Evolutionary conservation across 257 asterid genomes (phyloP), one percentile per base, ranked within the genome.

Genomic region (Nyctanthes arbortristis): DNA sequence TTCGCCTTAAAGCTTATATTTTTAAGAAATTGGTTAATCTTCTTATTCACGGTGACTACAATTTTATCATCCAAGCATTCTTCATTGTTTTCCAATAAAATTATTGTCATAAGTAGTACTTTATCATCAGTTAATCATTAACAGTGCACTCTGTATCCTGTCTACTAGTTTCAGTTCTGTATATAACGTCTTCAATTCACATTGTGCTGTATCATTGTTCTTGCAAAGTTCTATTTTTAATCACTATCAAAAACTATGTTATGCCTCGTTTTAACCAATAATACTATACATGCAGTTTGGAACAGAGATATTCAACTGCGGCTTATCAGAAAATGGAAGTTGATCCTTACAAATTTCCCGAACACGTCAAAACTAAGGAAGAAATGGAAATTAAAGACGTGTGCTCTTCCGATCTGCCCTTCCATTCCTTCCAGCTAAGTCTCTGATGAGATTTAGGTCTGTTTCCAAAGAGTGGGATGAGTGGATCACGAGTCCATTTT

Each of bases 361-460:
- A 14, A 45, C 34, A 52, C 29, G 37, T 49, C 76, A 39, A 37
- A 40, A 5, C 22, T 14, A 67, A 14, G 54, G 27, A 7, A 55
- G 7, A 29, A 37, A 55, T 54, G 82, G 33, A 73, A 52, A 63
- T 85, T 16, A 68, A 77, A 62, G 78, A 73, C 28, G 16, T 72
- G 82, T 78, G 1, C 72, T 67, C n/a, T n/a, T n/a, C n/a, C 22
- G 64, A 65, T 0, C 57, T 63, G 67, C 75, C 60, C 87, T 86
- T 40, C 91, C 81, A n/a, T 61, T 61, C 34, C 91, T 86, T 31
- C 87, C 91, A 4, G 89, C 91, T 1, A 86, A 86, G 73, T 4
- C 79, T 69, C 79, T 83, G 0, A 2, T 22, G 33, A 61, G 73
- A 47, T 81, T 81, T 82, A 61, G 57, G 39, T 31, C 73, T 2